These are phyloP conservation scores for Colletotrichum sp. DNA, from an alignment of 2,329 filamentous ascomycete genomes.

Conservation along the genomic window DNA sequence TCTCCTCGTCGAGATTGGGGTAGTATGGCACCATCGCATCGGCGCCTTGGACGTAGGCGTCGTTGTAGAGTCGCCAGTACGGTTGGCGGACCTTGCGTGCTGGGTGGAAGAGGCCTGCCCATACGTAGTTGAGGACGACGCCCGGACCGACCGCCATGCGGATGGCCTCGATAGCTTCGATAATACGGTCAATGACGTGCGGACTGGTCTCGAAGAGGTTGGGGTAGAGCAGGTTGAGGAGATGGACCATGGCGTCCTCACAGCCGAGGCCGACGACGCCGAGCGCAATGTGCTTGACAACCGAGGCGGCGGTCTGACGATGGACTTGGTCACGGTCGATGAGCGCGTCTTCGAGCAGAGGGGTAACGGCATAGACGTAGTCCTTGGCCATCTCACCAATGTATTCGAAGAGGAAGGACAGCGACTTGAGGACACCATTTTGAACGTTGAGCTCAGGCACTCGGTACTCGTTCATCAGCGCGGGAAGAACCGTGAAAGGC, in stretches of 20 bases:
- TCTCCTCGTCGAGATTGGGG: conserved; percentile 82
- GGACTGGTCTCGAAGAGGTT: conserved; percentile 98
- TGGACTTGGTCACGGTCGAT: conserved; percentile 99
- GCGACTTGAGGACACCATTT: conserved; percentile 95
- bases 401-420: conserved; percentile 98
- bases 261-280: conserved; percentile 97
- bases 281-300: conserved; percentile 97
- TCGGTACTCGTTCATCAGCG: conserved; percentile 98
- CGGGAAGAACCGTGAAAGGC: conserved; percentile 97
- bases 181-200: conserved; percentile 97
- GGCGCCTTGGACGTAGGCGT: conserved; percentile 91
- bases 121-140: conserved; percentile 95
- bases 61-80: conserved; percentile 97
- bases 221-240: conserved; percentile 94
- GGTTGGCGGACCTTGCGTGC: conserved; percentile 92
- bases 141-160: conserved; percentile 92
- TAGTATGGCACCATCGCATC: conserved; percentile 98
- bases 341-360: conserved; percentile 92
- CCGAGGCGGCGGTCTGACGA: conserved; percentile 92
- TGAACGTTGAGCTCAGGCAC: conserved; percentile 98
- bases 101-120: conserved; percentile 96
- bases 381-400: conserved; percentile 99
- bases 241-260: conserved; percentile 97
- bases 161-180: conserved; percentile 96
- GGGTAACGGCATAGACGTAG: conserved; percentile 97